Conservation (phyloP, 129 eudicot species). For the Saposhnikovia divaricata region DNA sequence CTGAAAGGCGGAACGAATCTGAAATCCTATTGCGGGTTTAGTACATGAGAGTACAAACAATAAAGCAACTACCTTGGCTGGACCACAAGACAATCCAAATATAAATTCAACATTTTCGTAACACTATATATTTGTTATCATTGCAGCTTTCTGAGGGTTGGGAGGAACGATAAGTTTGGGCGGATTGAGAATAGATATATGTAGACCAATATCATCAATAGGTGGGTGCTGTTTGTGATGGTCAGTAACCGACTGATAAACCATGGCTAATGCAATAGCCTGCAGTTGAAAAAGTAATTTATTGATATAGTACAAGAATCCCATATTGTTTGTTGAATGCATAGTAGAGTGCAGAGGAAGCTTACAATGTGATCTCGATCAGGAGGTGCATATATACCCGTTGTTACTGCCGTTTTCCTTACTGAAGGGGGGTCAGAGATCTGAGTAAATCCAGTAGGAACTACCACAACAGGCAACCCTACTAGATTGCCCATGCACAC, state of each 20-base stretch:
- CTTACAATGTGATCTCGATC: slow-evolving; percentile 82
- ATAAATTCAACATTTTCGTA: too few species aligned
- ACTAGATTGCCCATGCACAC: too few species aligned
- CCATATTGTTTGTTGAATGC: not conserved
- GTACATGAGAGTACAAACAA: too few species aligned
- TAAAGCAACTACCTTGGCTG: too few species aligned
- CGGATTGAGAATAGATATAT: slow-evolving; percentile 49
- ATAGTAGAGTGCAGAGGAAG: not conserved
- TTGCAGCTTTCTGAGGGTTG: slow-evolving; percentile 18
- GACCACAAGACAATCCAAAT: too few species aligned
- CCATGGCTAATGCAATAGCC: slow-evolving; percentile 79
- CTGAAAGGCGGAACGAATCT: too few species aligned
- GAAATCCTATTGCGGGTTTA: too few species aligned
- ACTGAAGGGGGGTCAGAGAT: too few species aligned
- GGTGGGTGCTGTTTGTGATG: slow-evolving; percentile 84
- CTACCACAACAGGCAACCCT: too few species aligned
- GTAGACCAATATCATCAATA: slow-evolving; percentile 51
- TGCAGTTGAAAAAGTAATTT: slow-evolving; percentile 14
- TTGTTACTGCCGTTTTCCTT: slow-evolving; percentile 59
- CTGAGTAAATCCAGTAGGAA: too few species aligned
- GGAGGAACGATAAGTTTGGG: slow-evolving; percentile 44
- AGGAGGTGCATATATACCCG: slow-evolving; percentile 77
- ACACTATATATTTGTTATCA: not conserved
- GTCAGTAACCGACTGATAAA: slow-evolving; percentile 58
- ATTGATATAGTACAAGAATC: too few species aligned